phyloP scores from a whole-genome alignment of 139 green algal species.

The Zygnema cylindricum region DNA sequence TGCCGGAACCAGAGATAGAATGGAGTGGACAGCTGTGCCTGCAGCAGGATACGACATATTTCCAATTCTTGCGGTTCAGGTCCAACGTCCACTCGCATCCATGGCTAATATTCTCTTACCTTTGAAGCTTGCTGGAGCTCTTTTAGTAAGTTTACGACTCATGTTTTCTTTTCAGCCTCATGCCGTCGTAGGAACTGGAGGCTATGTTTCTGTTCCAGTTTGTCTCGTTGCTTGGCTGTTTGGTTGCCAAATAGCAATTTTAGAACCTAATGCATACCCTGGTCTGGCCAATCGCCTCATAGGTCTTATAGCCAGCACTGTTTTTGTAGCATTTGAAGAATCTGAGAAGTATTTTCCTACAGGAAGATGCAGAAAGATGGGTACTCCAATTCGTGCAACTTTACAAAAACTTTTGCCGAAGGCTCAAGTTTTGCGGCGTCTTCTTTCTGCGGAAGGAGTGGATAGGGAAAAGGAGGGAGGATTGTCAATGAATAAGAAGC shows the following conservation, averaged over 20 bases:
- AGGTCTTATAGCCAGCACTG: constrained; percentile 34
- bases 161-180: constrained; percentile 49
- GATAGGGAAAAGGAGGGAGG: neutral
- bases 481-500: too few species aligned
- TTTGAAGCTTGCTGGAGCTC: constrained; percentile 44
- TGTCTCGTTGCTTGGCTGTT: constrained; percentile 60
- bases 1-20: constrained; percentile 57
- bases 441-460: neutral
- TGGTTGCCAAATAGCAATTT: constrained; percentile 61
- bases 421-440: neutral
- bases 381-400: neutral
- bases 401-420: neutral
- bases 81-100: constrained; percentile 35
- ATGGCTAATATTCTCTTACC: constrained; percentile 58
- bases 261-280: constrained; percentile 67
- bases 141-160: constrained; percentile 40
- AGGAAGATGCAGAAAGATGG: constrained; percentile 21
- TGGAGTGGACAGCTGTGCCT: constrained; percentile 58
- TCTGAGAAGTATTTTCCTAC: constrained; percentile 58
- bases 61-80: constrained; percentile 42
- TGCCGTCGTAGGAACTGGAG: constrained; percentile 64
- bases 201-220: constrained; percentile 66
- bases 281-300: constrained; percentile 66
- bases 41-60: constrained; percentile 51
- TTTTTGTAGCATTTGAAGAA: constrained; percentile 63